Base-by-base conservation (phyloP, 805 yeast species). In the Pichia pseudocactophila region DNA sequence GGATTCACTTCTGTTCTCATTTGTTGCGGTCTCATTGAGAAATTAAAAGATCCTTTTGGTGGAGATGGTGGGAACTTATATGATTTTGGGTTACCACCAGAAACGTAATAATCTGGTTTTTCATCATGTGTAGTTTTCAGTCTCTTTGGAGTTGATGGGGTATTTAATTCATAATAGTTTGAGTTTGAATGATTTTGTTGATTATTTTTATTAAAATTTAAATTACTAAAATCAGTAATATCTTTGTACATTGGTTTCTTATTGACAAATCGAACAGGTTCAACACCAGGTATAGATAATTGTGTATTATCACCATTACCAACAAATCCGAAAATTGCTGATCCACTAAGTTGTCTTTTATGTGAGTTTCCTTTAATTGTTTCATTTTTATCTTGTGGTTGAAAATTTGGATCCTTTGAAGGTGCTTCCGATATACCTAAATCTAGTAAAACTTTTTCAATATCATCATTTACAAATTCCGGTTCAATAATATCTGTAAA, bases 261-360 rank as follows among this genome's bases (percentile, higher is more conserved):
- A 36, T 52, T 53, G 30, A 50, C 44, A 10, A 60, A 35, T 33
- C 36, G 42, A 5, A 57, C 51, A 11, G 55, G 49, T 27, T 32
- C 41, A 4, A 66, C 41, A 11, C 82, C 82, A 7, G 78, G 73
- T 36, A 82, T 70, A 2, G 84, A 76, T 30, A 82, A 58, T 37
- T 77, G 81, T 12, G 58, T 52, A 44, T 75, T 73, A 45, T 71
- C 70, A 56, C 82, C 89, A 0, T 48, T 37, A 36, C 76, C 78
- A 8, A 70, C 64, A 50, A 73, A 82, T 0, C 94, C 94, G 59
- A 83, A 83, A 22, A 83, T 82, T 2, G 84, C 90, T 4, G 90
- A 80, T 12, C 94, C 94, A 64, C 88, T 80, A 16, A 74, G 68
- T 44, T 77, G 76, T 49, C 85, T 72, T 41, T 71, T 61, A 55